Base-by-base conservation (phyloP, 2,329 filamentous ascomycete genomes). In the Fusarium haematococcum region DNA sequence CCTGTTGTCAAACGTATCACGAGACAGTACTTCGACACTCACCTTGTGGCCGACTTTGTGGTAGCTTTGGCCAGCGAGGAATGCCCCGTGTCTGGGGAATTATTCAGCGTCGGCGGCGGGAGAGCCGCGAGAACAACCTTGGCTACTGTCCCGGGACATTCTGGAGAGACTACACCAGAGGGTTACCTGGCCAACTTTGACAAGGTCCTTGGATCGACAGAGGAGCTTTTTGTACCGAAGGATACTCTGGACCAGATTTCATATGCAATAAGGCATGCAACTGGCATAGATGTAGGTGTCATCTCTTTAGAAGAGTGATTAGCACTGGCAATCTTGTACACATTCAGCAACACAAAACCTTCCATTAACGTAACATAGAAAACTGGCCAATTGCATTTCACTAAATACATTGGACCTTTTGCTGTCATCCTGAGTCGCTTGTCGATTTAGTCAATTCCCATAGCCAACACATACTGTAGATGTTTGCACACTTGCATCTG, bases 101-200 rank as follows among this genome's bases (percentile, higher is more conserved):
- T 64, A 8, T 68, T 76, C 23, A 70, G 62, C 6, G 62, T 60
- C 9, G 71, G 67, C 4, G 75, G 45, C 3, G 74, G 67, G 1
- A 68, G 75, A 18, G 67, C 71, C 6, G 75, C 74, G 2, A 43
- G 75, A 23, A 66, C 64, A 13, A 70, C 71, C 5, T 52, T 77
- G 13, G 74, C 72, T 18, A 77, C 74, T 2, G 66, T 77, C 11
- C 74, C 65, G 0, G 75, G 75, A 2, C 68, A 74, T 39, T 54
- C 57, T 3, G 23, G 41, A 8, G 75, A 71, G 63, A 61, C 30
- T 1, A 64, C 60, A 1, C 67, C 70, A 6, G 72, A 75, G 18
- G 74, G 72, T 1, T 76, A 64, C 20, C 11, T 77, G 32, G 57
- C 56, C 8, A 65, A 76, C 35, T 77, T 57, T 37, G 66, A 58